Percentiles rank a stretch among this genome's conserved stretches.
Conservation (phyloP, 2,329 filamentous ascomycete species). For the Verticillium zaregamsianum region DNA sequence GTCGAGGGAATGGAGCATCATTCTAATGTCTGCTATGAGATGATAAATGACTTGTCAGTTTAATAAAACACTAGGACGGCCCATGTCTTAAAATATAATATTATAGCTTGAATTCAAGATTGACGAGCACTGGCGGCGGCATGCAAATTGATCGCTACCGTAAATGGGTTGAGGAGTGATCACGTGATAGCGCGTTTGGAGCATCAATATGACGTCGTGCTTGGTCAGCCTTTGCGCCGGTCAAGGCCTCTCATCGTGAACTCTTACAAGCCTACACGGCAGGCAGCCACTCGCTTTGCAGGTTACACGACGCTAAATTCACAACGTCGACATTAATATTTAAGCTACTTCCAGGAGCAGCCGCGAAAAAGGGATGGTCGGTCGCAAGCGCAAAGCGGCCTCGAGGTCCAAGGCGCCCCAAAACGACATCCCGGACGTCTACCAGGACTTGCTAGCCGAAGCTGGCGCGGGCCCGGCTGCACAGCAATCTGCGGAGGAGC, state of each 20-base stretch:
- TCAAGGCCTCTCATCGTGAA: not conserved
- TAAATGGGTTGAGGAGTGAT: not conserved
- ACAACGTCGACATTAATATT: not conserved
- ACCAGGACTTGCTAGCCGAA: slow-evolving; percentile 45
- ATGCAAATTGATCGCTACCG: not conserved
- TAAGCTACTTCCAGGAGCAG: not conserved
- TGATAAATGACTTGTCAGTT: too few species aligned
- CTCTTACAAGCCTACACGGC: not conserved
- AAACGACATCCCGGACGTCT: slow-evolving; percentile 31
- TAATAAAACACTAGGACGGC: too few species aligned
- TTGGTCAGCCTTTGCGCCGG: slow-evolving; percentile 3
- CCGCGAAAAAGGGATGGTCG: slow-evolving; percentile 13
- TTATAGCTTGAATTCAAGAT: not conserved
- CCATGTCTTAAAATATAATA: too few species aligned
- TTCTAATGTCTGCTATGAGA: too few species aligned
- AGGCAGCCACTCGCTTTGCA: too few species aligned
- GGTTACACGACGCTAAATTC: not conserved
- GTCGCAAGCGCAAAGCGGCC: slow-evolving; percentile 17
- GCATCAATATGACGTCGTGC: not conserved
- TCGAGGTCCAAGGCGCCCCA: slow-evolving; percentile 17
- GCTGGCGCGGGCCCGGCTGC: slow-evolving; percentile 28
- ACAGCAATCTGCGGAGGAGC: slow-evolving; percentile 28
- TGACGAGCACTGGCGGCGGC: too few species aligned
- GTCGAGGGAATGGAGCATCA: too few species aligned
- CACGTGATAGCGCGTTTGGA: slow-evolving; percentile 1